These are phyloP conservation scores for Nakazawaea laoshanensis DNA, from an alignment of 805 yeast species.

Conservation along the genomic window DNA sequence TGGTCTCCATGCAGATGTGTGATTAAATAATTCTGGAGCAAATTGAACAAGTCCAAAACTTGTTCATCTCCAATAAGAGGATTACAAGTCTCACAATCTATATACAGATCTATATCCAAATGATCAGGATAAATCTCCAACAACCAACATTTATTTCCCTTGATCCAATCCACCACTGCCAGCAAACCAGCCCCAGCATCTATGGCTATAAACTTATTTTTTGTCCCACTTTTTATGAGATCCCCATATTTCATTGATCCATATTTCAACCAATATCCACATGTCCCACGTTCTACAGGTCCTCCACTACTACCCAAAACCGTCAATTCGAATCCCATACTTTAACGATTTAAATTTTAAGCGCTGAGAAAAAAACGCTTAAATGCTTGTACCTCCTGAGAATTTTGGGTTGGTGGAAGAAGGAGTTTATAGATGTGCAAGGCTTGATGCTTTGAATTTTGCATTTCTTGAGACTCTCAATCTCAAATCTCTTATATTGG, in stretches of 20 bases:
- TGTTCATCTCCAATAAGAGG: slow-evolving; percentile 20
- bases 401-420: slow-evolving; percentile 88
- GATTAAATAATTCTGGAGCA: slow-evolving; percentile 31
- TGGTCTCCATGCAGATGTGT: slow-evolving; percentile 89
- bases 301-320: slow-evolving; percentile 82
- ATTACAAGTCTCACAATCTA: slow-evolving; percentile 15
- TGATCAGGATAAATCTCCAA: slow-evolving; percentile 26
- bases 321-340: slow-evolving; percentile 42
- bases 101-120: slow-evolving; percentile 17
- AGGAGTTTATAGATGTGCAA: slow-evolving; percentile 77
- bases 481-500: slow-evolving; percentile 57
- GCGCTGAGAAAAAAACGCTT: neutral
- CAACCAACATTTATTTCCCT: too few species aligned
- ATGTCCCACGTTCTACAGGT: slow-evolving; percentile 64
- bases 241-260: slow-evolving; percentile 29
- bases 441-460: slow-evolving; percentile 65
- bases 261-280: slow-evolving; percentile 62
- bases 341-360: neutral
- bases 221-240: slow-evolving; percentile 18
- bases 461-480: slow-evolving; percentile 72
- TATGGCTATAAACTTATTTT: slow-evolving; percentile 41
- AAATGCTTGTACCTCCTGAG: slow-evolving; percentile 87
- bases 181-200: slow-evolving; percentile 79
- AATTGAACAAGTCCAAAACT: neutral
- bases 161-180: slow-evolving; percentile 36